phyloP scores from a whole-genome alignment of 148 eudicot species.

The Vaccinium darrowii region DNA sequence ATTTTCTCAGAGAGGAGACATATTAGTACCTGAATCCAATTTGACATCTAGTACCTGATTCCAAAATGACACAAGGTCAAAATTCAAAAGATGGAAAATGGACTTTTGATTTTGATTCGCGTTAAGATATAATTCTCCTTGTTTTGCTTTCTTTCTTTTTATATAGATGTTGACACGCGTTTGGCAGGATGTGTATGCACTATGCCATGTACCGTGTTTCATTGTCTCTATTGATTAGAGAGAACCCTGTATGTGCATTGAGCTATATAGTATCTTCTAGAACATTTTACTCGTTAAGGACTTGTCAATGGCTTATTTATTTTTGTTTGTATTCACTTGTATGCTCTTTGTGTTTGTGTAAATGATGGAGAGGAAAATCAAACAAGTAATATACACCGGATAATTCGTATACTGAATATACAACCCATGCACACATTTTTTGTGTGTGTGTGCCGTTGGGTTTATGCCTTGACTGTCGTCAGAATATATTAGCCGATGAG shows the following conservation, averaged over 20 bases:
- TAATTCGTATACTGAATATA: background rate
- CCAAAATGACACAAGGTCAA: background rate
- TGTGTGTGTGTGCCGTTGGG: background rate
- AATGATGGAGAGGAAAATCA: background rate
- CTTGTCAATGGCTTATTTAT: background rate
- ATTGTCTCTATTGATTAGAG: background rate
- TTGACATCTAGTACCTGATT: background rate
- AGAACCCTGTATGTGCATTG: background rate
- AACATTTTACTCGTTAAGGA: background rate
- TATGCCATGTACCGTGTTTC: background rate
- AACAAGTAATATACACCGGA: background rate
- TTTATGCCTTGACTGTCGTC: slow-evolving; percentile 35
- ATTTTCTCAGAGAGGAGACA: background rate
- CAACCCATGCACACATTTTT: background rate
- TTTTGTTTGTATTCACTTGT: background rate
- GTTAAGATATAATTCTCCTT: background rate
- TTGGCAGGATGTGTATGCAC: background rate
- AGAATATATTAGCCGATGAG: slow-evolving; percentile 60
- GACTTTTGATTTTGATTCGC: background rate
- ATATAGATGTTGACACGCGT: background rate
- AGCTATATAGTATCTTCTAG: background rate
- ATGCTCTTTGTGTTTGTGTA: background rate
- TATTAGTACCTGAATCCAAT: background rate
- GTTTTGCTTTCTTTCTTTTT: background rate
- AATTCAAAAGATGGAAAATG: background rate